phyloP scores from a whole-genome alignment of 768 basidiomycete species.

The Kwoniella botswanensis region DNA sequence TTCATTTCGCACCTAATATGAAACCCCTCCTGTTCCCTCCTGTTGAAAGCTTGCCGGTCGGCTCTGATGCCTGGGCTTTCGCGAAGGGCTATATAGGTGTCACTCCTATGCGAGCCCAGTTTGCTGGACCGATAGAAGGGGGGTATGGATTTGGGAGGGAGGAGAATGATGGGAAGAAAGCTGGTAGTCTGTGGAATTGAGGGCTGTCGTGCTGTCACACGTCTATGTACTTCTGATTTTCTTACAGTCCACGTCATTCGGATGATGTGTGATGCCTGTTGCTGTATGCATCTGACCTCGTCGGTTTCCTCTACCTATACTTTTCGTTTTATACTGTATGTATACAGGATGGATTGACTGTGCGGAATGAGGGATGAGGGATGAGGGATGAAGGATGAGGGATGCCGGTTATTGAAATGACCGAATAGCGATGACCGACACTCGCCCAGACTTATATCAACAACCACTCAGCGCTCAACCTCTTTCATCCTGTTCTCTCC shows the following conservation, averaged over 20 bases:
- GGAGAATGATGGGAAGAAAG: conserved; percentile 17
- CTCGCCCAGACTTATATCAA: background rate
- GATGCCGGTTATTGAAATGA: background rate
- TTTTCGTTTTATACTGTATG: too few species aligned
- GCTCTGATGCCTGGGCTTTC: conserved; percentile 68
- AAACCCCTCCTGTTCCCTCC: conserved; percentile 69
- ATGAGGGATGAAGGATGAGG: background rate
- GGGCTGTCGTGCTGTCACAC: background rate
- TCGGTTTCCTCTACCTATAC: too few species aligned
- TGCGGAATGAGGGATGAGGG: background rate
- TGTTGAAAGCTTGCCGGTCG: conserved; percentile 68
- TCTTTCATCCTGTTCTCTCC: background rate
- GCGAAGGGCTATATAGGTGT: conserved; percentile 47
- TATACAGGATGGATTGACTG: too few species aligned
- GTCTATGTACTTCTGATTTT: background rate
- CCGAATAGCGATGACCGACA: background rate
- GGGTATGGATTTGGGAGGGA: conserved; percentile 36
- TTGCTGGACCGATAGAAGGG: conserved; percentile 26
- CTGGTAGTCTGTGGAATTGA: conserved; percentile 19
- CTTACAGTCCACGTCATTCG: background rate
- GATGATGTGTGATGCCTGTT: background rate
- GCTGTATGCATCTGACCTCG: background rate
- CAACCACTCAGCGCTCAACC: background rate
- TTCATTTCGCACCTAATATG: conserved; percentile 79
- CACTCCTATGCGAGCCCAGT: conserved; percentile 41